Percentiles rank a stretch among this genome's conserved stretches.
Evolutionary conservation across 73 alveolate genomes (phyloP).

Genomic region (Paramecium primaurelia): DNA sequence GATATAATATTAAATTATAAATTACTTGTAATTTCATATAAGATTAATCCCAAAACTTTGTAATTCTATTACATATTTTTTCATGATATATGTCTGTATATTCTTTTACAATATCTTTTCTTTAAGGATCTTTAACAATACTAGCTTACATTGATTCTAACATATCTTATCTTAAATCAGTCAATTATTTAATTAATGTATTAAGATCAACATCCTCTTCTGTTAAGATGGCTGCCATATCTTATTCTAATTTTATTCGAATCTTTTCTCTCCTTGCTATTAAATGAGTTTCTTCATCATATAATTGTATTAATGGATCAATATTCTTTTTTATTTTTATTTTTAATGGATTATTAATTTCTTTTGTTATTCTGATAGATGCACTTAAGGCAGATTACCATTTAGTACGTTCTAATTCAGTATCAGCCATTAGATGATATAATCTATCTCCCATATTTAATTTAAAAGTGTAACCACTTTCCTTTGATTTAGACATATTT

Average conservation of each 20-base stretch:
- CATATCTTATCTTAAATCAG: constrained; percentile 16
- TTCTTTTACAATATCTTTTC: constrained; percentile 55
- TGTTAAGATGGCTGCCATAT: not conserved
- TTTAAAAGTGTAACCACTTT: constrained; percentile 74
- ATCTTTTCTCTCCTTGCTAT: constrained; percentile 27
- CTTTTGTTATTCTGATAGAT: constrained; percentile 45
- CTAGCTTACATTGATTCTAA: constrained; percentile 53
- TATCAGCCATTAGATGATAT: constrained; percentile 74
- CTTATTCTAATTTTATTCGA: constrained; percentile 26
- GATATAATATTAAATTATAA: not conserved
- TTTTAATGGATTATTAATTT: constrained; percentile 43
- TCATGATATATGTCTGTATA: constrained; percentile 47
- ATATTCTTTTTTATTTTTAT: constrained; percentile 46
- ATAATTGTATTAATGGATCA: constrained; percentile 17
- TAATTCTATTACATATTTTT: not conserved
- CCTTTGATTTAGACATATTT: constrained; percentile 77
- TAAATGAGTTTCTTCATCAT: constrained; percentile 19
- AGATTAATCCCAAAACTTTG: constrained; percentile 24
- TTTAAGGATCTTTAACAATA: constrained; percentile 42
- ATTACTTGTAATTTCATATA: not conserved
- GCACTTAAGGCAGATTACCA: constrained; percentile 54
- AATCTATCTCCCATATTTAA: constrained; percentile 72
- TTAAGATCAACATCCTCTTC: not conserved
- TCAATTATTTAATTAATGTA: not conserved
- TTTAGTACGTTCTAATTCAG: constrained; percentile 70